These are phyloP conservation scores for Thermoascus crustaceus DNA, from an alignment of 2,329 filamentous ascomycete species.

Conservation along the genomic window DNA sequence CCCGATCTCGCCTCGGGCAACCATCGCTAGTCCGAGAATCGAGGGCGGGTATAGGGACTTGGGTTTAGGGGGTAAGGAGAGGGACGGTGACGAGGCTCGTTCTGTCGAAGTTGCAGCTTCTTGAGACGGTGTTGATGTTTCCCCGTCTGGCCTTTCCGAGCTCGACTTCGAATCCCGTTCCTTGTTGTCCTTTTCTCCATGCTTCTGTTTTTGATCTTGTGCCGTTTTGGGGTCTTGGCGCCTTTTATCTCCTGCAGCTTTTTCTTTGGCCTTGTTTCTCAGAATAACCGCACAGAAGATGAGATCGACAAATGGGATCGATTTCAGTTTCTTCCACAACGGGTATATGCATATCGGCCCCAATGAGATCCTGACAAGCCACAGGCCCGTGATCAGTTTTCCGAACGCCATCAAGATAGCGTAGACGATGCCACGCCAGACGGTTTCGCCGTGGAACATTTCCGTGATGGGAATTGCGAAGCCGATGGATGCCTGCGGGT, in stretches of 20 bases:
- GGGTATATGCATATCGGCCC: too few relatives aligned
- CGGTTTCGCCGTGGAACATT: constrained; percentile 55
- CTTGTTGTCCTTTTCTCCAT: too few relatives aligned
- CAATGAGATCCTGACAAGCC: too few relatives aligned
- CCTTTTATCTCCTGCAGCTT: too few relatives aligned
- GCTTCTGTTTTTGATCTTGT: too few relatives aligned
- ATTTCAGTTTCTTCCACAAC: too few relatives aligned
- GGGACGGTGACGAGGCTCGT: constrained; percentile 9
- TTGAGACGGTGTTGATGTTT: constrained; percentile 5
- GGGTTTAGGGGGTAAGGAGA: constrained; percentile 36
- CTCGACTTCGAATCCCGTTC: not conserved
- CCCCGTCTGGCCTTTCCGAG: not conserved
- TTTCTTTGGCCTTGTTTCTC: too few relatives aligned
- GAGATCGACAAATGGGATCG: too few relatives aligned
- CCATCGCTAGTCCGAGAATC: constrained; percentile 63
- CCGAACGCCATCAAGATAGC: constrained; percentile 59
- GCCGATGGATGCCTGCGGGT: constrained; percentile 50
- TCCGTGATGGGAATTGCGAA: constrained; percentile 68
- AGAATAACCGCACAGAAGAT: too few relatives aligned
- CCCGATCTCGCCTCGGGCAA: constrained; percentile 70
- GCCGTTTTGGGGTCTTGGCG: too few relatives aligned
- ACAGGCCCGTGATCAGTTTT: constrained; percentile 54
- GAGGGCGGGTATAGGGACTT: constrained; percentile 58
- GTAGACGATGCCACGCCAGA: constrained; percentile 70
- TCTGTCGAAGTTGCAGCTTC: too few relatives aligned